Base-by-base conservation (phyloP, 345 rosid species). In the Cardamine resedifolia region DNA sequence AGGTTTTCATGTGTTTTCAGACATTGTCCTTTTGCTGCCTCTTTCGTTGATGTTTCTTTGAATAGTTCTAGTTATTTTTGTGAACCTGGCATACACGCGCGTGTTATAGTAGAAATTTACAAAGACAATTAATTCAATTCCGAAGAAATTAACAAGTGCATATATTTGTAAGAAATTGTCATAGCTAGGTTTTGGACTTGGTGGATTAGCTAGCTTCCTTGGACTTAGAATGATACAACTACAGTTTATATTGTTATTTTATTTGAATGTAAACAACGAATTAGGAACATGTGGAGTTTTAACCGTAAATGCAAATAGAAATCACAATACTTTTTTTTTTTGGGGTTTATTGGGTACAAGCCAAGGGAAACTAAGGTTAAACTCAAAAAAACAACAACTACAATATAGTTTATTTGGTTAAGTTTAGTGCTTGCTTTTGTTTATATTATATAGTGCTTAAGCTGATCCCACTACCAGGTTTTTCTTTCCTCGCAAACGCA, bases 1-100 rank as follows among this genome's bases (percentile, higher is more conserved):
- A 68, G 69, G 69, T 38, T 51, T 66, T 18, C 68, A 67, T 30
- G 48, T 59, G 52, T 15, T 60, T 44, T 66, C 44, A 67, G 10
- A 21, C 21, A 27, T n/a, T 68, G 58, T 68, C 38, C 58, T 60
- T 75, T 63, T 76, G 26, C 63, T 76, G 69, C 71, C 71, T 76
- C 53, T 69, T 69, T 63, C 64, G 71, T 47, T 50, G 8, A 20
- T 43, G 41, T 31, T 74, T 59, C 55, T 59, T 67, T 66, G 48
- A 12, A 41, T 58, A 19, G 38, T 20, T 50, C 33, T 23, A 27
- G 19, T 4, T 14, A 7, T 51, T 21, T 18, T 16, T 59, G 23
- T 57, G 43, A 73, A 16, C 30, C 5, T 38, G 39, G 26, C 56
- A 11, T 33, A n/a, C 57, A 31, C 60, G 60, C 47, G 9, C 34